These are phyloP conservation scores for Colletotrichum horii DNA, from an alignment of 2,329 filamentous ascomycete species.

Conservation along the genomic window DNA sequence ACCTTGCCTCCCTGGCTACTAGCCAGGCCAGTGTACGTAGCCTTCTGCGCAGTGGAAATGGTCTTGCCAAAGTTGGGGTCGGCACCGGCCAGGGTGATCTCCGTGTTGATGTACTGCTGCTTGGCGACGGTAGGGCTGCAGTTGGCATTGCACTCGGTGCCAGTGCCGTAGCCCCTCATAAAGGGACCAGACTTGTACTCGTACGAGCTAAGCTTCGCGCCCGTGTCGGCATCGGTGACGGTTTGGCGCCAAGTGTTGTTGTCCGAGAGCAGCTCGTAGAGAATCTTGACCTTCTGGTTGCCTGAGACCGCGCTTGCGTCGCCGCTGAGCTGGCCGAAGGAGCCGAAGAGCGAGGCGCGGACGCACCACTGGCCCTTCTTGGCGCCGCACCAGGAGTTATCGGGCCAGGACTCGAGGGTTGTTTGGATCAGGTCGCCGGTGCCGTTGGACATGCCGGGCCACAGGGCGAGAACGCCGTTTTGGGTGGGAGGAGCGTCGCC, in stretches of 20 bases:
- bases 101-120: conserved; percentile 33
- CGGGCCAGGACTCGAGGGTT: conserved; percentile 43
- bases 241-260: conserved; percentile 27
- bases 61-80: neutral
- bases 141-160: conserved; percentile 41
- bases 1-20: neutral
- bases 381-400: conserved; percentile 46
- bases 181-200: conserved; percentile 35
- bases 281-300: neutral
- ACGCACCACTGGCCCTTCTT: conserved; percentile 41
- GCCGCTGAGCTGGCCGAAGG: conserved; percentile 38
- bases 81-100: neutral
- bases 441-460: conserved; percentile 50
- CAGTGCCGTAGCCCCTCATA: conserved; percentile 43
- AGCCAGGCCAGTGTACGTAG: neutral
- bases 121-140: conserved; percentile 40
- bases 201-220: conserved; percentile 36
- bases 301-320: neutral
- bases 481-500: conserved; percentile 40
- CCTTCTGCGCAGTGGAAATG: neutral
- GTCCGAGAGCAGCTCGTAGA: conserved; percentile 28
- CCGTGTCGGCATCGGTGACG: conserved; percentile 41
- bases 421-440: conserved; percentile 47
- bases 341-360: conserved; percentile 34
- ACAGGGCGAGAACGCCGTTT: conserved; percentile 43